These are phyloP conservation scores for Talaromyces sp. DNA, from an alignment of 2,329 filamentous ascomycete genomes.

Conservation along the genomic window DNA sequence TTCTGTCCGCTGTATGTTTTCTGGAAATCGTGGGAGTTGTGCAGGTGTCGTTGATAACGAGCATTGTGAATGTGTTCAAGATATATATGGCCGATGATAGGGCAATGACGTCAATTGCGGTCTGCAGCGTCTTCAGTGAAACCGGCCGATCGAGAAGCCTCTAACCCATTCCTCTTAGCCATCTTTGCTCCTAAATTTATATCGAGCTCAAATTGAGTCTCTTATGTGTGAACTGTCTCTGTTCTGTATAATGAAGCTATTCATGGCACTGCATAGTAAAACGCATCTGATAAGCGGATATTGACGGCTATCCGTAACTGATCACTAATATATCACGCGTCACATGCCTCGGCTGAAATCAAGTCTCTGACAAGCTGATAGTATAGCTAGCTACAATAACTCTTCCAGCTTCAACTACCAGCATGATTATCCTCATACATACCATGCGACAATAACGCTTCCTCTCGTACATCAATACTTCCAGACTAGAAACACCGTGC, in stretches of 20 bases:
- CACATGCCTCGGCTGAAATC: not conserved
- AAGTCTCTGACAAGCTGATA: not conserved
- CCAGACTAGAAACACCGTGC: not conserved
- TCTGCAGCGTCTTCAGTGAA: not conserved
- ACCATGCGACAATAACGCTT: not conserved
- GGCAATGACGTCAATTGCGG: conserved; percentile 15
- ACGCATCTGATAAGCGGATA: not conserved
- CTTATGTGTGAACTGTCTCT: not conserved
- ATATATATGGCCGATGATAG: not conserved
- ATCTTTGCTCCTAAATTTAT: not conserved
- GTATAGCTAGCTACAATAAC: not conserved
- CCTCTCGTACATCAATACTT: no score
- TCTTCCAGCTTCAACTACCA: not conserved
- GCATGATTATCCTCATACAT: not conserved
- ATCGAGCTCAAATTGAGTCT: not conserved
- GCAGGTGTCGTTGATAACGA: no score
- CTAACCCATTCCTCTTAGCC: not conserved
- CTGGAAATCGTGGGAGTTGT: not conserved
- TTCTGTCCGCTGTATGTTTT: no score
- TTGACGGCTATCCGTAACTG: not conserved
- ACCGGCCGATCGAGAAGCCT: not conserved
- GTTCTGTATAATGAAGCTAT: not conserved
- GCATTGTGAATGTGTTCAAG: no score
- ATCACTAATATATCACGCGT: not conserved
- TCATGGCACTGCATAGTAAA: not conserved